Evolutionary conservation across 768 basidiomycete genomes (phyloP).

Genomic region (Cytidiella melzeri): DNA sequence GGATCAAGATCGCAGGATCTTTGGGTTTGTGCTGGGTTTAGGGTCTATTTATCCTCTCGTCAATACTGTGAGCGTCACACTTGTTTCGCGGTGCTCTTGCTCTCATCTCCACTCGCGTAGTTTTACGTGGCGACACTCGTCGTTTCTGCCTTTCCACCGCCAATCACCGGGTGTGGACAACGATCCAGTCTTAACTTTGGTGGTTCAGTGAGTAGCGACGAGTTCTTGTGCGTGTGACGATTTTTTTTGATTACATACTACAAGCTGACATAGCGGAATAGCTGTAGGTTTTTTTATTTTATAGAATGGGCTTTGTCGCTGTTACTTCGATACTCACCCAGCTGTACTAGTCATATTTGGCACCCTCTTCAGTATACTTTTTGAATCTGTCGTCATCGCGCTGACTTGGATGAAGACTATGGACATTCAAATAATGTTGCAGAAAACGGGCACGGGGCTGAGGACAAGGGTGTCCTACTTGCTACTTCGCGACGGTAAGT

Average conservation of each 20-base stretch:
- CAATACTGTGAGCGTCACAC: slow-evolving; percentile 2
- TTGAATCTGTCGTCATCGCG: slow-evolving; percentile 1
- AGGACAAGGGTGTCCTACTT: not conserved
- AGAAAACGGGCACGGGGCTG: not conserved
- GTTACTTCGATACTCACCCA: not conserved
- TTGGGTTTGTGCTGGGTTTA: not conserved
- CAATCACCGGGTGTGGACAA: slow-evolving; percentile 5
- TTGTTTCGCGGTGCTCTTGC: not conserved
- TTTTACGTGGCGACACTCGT: slow-evolving; percentile 1
- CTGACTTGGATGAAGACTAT: slow-evolving; percentile 5
- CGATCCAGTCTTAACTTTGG: not conserved
- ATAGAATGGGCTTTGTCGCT: not conserved
- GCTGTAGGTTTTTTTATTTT: not conserved
- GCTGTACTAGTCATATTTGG: slow-evolving; percentile 6
- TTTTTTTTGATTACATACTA: not conserved
- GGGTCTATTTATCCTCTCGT: slow-evolving; percentile 3
- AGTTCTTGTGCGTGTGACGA: not conserved
- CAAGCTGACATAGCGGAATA: not conserved
- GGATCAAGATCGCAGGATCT: not conserved
- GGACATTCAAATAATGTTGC: slow-evolving; percentile 1
- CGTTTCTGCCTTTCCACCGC: slow-evolving; percentile 2
- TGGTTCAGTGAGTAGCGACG: too few species aligned
- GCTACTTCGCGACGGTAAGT: slow-evolving; percentile 3
- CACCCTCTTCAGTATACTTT: not conserved
- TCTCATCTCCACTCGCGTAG: not conserved